Percentiles rank a stretch among this genome's conserved stretches.
Conservation (phyloP, 345 rosid species). For the Citrus hindsii region DNA sequence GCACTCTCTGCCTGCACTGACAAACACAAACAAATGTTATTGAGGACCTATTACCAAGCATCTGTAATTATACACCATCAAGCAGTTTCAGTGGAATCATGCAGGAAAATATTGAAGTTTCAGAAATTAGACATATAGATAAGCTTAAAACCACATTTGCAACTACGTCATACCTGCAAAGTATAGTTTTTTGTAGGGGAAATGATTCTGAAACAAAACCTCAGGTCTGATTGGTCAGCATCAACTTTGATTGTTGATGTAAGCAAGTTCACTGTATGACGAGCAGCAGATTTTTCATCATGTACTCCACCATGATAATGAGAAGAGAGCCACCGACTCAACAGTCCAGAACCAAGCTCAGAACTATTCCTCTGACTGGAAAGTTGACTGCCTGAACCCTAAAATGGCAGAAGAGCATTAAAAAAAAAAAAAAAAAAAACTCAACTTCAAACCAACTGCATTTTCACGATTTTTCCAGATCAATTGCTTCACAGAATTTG, state of each 20-base stretch:
- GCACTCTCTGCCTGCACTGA: slow-evolving; percentile 99
- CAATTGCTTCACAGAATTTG: slow-evolving; percentile 65
- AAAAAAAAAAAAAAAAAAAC: neutral
- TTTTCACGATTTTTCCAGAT: neutral
- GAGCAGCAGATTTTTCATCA: slow-evolving; percentile 98
- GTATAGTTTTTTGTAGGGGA: slow-evolving; percentile 97
- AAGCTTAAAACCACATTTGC: slow-evolving; percentile 17
- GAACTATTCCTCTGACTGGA: slow-evolving; percentile 93
- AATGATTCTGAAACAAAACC: slow-evolving; percentile 98
- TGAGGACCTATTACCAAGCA: slow-evolving; percentile 26
- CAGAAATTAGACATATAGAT: neutral
- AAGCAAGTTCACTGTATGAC: slow-evolving; percentile 97
- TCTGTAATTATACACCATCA: slow-evolving; percentile 3
- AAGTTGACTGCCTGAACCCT: slow-evolving; percentile 78
- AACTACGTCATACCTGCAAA: slow-evolving; percentile 71
- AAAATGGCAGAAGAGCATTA: neutral
- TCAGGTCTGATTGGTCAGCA: slow-evolving; percentile 95
- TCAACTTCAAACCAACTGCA: slow-evolving; percentile 12
- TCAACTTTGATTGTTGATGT: slow-evolving; percentile 98
- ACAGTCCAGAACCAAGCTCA: slow-evolving; percentile 92
- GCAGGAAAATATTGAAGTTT: slow-evolving; percentile 3
- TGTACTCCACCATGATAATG: slow-evolving; percentile 93
- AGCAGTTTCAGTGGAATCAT: neutral
- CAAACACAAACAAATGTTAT: slow-evolving; percentile 47
- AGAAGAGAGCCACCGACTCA: slow-evolving; percentile 96